Evolutionary conservation across 177 flowering plant species (phyloP).

Genomic region (Vitis hybrid): DNA sequence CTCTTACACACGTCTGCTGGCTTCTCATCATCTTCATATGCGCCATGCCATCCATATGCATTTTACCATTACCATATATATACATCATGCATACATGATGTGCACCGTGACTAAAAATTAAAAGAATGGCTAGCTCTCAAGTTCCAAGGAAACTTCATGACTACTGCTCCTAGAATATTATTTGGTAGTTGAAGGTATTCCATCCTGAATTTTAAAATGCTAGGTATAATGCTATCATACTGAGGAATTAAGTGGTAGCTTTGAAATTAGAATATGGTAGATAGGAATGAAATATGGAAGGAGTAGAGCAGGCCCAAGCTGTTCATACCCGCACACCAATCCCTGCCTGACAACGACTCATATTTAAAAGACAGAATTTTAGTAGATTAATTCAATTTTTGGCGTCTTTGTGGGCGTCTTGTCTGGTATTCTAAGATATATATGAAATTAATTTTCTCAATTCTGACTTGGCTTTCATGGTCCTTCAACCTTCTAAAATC

Average conservation of each 20-base stretch:
- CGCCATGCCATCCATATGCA: neutral
- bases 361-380: too few relatives aligned
- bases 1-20: conserved; percentile 16
- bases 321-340: too few relatives aligned
- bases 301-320: too few relatives aligned
- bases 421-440: neutral
- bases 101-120: neutral
- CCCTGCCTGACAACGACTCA: too few relatives aligned
- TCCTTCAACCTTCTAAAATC: too few relatives aligned
- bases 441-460: neutral
- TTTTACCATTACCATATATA: neutral
- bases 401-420: neutral
- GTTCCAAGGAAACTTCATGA: conserved; percentile 5
- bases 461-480: too few relatives aligned
- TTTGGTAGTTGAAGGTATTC: conserved; percentile 10
- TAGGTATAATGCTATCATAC: neutral
- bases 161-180: neutral
- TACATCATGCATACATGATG: neutral
- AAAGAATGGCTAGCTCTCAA: neutral
- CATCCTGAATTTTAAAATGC: neutral
- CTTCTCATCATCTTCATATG: neutral
- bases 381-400: neutral
- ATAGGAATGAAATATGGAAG: too few relatives aligned
- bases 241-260: conserved; percentile 3
- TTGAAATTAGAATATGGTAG: conserved; percentile 7